Percentiles rank a stretch among this genome's conserved stretches.
phyloP scores from a whole-genome alignment of 2,329 filamentous ascomycete species.

The Ascochyta koolunga region DNA sequence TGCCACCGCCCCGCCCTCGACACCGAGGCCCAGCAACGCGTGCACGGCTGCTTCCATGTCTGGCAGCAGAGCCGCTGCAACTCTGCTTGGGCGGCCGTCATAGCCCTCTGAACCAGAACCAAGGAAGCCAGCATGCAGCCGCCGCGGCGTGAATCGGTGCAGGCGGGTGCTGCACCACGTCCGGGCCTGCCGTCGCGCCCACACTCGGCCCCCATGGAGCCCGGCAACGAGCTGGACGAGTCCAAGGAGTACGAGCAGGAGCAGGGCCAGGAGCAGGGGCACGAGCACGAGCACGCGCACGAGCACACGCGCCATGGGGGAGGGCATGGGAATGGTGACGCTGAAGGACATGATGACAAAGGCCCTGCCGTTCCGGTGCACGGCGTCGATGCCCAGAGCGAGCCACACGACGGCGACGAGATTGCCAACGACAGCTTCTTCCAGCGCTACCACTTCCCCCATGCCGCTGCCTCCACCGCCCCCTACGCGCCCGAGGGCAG shows the following conservation, averaged over 20 bases:
- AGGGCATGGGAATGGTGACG: too few species aligned
- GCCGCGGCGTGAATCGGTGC: slow-evolving; percentile 15
- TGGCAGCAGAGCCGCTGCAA: slow-evolving; percentile 28
- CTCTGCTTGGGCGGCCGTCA: slow-evolving; percentile 30
- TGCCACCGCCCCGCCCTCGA: too few species aligned
- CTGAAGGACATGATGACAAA: background rate
- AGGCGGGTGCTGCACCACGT: slow-evolving; percentile 17
- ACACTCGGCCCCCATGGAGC: slow-evolving; percentile 45
- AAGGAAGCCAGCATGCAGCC: slow-evolving; percentile 10
- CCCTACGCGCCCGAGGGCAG: slow-evolving; percentile 18
- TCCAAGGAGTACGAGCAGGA: slow-evolving; percentile 5
- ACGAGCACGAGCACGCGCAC: too few species aligned
- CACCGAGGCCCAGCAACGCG: too few species aligned
- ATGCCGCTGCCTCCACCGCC: background rate
- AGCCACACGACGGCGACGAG: slow-evolving; percentile 60
- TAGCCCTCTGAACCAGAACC: slow-evolving; percentile 5
- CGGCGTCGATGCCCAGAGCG: slow-evolving; percentile 53
- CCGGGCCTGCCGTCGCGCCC: slow-evolving; percentile 44
- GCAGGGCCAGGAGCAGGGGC: too few species aligned
- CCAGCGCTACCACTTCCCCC: slow-evolving; percentile 50
- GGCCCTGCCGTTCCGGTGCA: too few species aligned
- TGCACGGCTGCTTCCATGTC: slow-evolving; percentile 25
- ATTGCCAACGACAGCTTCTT: slow-evolving; percentile 50
- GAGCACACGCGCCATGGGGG: too few species aligned
- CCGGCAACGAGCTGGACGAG: slow-evolving; percentile 26